Evolutionary conservation across 148 eudicot genomes (phyloP), one percentile per base, ranked within the genome.

Genomic region (Diospyros kaki): DNA sequence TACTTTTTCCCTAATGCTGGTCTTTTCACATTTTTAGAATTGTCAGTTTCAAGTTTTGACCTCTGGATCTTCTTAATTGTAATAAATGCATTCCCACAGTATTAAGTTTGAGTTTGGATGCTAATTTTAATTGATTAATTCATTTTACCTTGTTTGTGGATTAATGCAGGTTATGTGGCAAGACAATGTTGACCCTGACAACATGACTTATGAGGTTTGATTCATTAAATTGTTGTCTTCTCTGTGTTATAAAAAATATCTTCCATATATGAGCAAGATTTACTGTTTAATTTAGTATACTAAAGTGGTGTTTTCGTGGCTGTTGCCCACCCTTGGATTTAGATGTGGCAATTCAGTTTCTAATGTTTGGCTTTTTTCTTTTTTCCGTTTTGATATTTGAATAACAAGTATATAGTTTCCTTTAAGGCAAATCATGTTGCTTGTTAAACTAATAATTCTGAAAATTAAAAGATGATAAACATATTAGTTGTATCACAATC

Each of bases 141-240:
- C 53, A 48, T 50, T 68, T 69, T 52, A 63, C 60, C 58, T 75
- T 68, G 28, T 54, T 38, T 68, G 44, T 53, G 48, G 39, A 51
- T 73, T 65, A 46, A 66, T 86, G 84, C 92, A 90, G 96, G 86
- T 80, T 77, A 58, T 81, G 64, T 90, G 97, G 97, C 92, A 90
- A 87, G 97, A 94, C 81, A 82, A 82, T 59, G 79, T 94, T 60
- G 96, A 94, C 78, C 98, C 92, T 72, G 97, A 92, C 82, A 86
- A 78, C 87, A 92, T 94, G 98, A 92, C 91, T 70, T 94, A 94
- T 74, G 98, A 94, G 98, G 98, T 94, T 68, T 66, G 73, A 18
- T 67, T n/a, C 48, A 63, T 64, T 40, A 64, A 44, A 58, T 17
- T 58, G 50, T 73, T 51, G 43, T 51, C 63, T 7, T 44, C 42